Percentiles rank a stretch among this genome's conserved stretches.
These are phyloP conservation scores for Cinchona pubescens DNA, from an alignment of 257 asterid genomes.

Conservation along the genomic window DNA sequence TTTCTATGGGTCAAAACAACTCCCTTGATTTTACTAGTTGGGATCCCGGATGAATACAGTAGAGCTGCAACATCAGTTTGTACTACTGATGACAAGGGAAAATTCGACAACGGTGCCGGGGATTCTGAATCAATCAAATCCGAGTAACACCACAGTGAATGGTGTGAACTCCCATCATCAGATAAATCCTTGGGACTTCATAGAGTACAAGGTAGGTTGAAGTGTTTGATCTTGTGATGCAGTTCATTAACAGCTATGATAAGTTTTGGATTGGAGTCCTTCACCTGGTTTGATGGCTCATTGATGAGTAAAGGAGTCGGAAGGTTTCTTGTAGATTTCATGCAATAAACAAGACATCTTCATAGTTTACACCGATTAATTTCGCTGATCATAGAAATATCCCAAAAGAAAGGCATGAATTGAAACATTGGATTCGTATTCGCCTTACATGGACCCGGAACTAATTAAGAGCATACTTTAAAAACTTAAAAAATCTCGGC, in stretches of 20 bases:
- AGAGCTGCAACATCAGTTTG: slow-evolving; percentile 36
- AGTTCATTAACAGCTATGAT: slow-evolving; percentile 34
- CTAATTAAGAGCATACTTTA: no score
- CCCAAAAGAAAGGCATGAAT: no score
- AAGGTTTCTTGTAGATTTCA: no score
- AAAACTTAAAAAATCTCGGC: no score
- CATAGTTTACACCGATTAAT: no score
- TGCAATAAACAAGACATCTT: no score
- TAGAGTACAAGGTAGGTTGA: slow-evolving; percentile 28
- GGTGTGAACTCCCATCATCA: not conserved
- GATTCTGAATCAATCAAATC: slow-evolving; percentile 11
- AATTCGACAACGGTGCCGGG: not conserved
- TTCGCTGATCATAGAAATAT: no score
- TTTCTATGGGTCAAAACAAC: slow-evolving; percentile 36
- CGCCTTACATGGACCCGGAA: no score
- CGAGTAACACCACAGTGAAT: not conserved
- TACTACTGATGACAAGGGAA: not conserved
- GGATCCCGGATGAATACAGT: slow-evolving; percentile 40
- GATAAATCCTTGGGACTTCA: slow-evolving; percentile 8
- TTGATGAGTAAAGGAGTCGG: no score
- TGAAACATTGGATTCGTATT: no score
- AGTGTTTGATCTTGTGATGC: slow-evolving; percentile 24
- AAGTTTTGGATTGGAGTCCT: slow-evolving; percentile 28
- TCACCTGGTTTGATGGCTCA: slow-evolving; percentile 33
- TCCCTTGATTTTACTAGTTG: slow-evolving; percentile 37